Evolutionary conservation across 2,329 filamentous ascomycete genomes (phyloP).

Genomic region (Pseudocercospora fijiensis): DNA sequence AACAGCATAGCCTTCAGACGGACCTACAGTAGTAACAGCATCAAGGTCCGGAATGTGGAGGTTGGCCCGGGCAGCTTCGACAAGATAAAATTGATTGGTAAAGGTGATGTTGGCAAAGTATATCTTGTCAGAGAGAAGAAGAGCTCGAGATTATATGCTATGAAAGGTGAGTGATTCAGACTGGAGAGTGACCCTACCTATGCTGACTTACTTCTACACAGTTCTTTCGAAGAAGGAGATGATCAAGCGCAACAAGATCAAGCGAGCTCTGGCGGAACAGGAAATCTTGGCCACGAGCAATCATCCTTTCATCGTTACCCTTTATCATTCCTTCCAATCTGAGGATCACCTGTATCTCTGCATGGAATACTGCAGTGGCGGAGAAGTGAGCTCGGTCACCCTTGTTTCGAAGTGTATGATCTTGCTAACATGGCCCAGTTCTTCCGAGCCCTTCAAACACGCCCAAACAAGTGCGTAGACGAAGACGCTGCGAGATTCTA

Average conservation of each 20-base stretch:
- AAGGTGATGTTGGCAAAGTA: slow-evolving; percentile 97
- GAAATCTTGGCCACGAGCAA: slow-evolving; percentile 98
- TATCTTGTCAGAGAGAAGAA: slow-evolving; percentile 98
- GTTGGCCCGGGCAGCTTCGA: slow-evolving; percentile 94
- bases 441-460: slow-evolving; percentile 92
- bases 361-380: slow-evolving; percentile 99
- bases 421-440: slow-evolving; percentile 51
- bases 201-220: slow-evolving; percentile 46
- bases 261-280: slow-evolving; percentile 93
- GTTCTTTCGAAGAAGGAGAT: slow-evolving; percentile 99
- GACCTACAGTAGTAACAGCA: slow-evolving; percentile 98
- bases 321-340: slow-evolving; percentile 99
- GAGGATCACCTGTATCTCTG: slow-evolving; percentile 98
- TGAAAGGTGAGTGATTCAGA: slow-evolving; percentile 71
- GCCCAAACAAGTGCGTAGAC: slow-evolving; percentile 93
- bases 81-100: slow-evolving; percentile 99
- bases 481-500: slow-evolving; percentile 98
- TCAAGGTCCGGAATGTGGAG: slow-evolving; percentile 96
- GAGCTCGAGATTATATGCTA: slow-evolving; percentile 89
- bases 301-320: slow-evolving; percentile 96
- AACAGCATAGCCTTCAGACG: slow-evolving; percentile 75
- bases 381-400: slow-evolving; percentile 54
- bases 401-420: background rate
- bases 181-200: background rate
- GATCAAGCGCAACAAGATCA: slow-evolving; percentile 99